Conservation (phyloP, 2,329 filamentous ascomycete genomes). For the Fusarium longipes region DNA sequence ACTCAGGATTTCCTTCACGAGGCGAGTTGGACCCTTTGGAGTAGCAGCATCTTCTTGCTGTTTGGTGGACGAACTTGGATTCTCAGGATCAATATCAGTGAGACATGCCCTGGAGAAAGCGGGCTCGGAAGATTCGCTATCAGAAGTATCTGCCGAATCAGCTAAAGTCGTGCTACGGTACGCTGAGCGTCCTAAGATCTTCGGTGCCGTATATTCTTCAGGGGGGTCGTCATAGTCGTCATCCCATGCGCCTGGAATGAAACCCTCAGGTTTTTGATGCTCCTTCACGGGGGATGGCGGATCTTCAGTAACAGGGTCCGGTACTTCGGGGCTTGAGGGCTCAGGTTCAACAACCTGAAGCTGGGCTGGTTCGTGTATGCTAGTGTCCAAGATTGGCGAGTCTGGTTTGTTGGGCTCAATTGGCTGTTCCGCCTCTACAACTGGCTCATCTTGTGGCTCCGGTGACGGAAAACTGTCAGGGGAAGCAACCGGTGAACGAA, state of each 20-base stretch:
- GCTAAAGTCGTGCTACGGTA: constrained; percentile 17
- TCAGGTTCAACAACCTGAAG: neutral
- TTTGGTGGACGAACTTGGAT: constrained; percentile 17
- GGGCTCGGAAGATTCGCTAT: constrained; percentile 47
- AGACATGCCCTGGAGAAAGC: constrained; percentile 45
- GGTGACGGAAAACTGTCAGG: constrained; percentile 12
- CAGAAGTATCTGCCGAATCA: constrained; percentile 23
- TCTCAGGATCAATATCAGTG: constrained; percentile 29
- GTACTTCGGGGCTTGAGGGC: neutral
- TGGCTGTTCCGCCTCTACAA: neutral
- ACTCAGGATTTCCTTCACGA: constrained; percentile 66
- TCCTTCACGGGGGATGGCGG: neutral
- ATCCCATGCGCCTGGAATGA: constrained; percentile 67
- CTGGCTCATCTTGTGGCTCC: neutral
- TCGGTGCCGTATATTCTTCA: constrained; percentile 19
- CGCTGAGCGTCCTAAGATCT: constrained; percentile 9
- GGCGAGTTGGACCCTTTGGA: constrained; percentile 63
- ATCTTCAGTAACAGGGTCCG: constrained; percentile 14
- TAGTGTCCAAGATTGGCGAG: constrained; percentile 1
- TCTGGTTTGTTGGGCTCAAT: neutral
- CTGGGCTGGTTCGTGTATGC: neutral
- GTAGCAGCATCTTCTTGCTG: constrained; percentile 58
- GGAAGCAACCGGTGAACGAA: constrained; percentile 14
- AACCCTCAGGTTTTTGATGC: constrained; percentile 17
- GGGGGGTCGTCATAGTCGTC: constrained; percentile 49